Base-by-base conservation (phyloP, 1,139 yeast species). In the Yamadazyma epiphylla region DNA sequence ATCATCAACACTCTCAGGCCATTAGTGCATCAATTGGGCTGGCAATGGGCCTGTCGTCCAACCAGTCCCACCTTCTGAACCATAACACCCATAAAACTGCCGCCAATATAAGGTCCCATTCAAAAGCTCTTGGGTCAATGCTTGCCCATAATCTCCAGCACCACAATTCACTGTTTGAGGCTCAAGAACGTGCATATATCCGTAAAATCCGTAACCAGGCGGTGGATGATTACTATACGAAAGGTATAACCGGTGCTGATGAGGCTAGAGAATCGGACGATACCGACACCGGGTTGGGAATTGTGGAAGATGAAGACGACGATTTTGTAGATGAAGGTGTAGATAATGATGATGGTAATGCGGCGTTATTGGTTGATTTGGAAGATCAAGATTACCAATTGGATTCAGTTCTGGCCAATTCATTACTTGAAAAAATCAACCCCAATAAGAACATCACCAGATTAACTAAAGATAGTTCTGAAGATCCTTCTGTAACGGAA, bases 111-210 rank as follows among this genome's bases (percentile, higher is more conserved):
- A 27, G 41, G 16, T 25, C 39, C 11, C 42, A 40, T 27, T 31
- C 42, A 3, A 42, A 34, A 27, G 24, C 38, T 10, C 22, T 43
- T 8, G 38, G 48, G 26, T 30, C 41, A 12, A 42, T 41, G 45
- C 38, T 43, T 23, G 47, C 48, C 3, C 32, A 36, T 27, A 43
- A 43, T 31, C 35, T 43, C 36, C 53, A 50, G 24, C 50, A 48
- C 28, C 47, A 43, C 24, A 58, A 60, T 24, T 41, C 53, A 25
- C 74, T 64, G 43, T 75, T 74, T 47, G 57, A 68, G 29, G 76
- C 79, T 3, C 91, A 84, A 46, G 94, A 85, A 51, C 70, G 73
- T 45, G 76, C 80, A 0, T 85, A 85, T 49, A 54, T 85, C 33
- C 72, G 74, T 36, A 76, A 77, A 48, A 73, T 85, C 46, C 70